These are phyloP conservation scores for Alternaria incomplexa DNA, from an alignment of 2,329 filamentous ascomycete species.

Conservation along the genomic window DNA sequence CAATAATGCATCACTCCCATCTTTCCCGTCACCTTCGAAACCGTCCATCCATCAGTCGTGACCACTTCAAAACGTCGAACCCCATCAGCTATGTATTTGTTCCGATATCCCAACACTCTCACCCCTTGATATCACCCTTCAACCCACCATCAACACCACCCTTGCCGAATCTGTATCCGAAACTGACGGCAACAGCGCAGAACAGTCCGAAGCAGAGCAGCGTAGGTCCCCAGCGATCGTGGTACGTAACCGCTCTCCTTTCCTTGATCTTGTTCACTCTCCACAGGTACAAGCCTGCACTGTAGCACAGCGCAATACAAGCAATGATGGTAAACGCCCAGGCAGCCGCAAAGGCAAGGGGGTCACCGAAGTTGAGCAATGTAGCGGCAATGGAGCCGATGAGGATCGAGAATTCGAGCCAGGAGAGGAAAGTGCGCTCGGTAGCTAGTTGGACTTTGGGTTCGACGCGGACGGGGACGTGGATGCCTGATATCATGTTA, in stretches of 20 bases:
- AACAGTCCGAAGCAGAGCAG: constrained; percentile 76
- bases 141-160: constrained; percentile 57
- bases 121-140: constrained; percentile 24
- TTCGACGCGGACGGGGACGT: constrained; percentile 93
- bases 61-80: not conserved
- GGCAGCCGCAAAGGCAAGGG: constrained; percentile 52
- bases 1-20: not conserved
- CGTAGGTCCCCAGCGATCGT: constrained; percentile 86
- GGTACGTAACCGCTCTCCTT: constrained; percentile 84
- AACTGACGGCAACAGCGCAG: constrained; percentile 77
- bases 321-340: constrained; percentile 85
- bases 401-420: constrained; percentile 97
- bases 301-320: constrained; percentile 79
- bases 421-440: constrained; percentile 93
- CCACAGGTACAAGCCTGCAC: constrained; percentile 84
- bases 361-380: constrained; percentile 50
- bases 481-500: constrained; percentile 67
- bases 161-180: constrained; percentile 73
- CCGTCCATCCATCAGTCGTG: not conserved
- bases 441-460: constrained; percentile 98
- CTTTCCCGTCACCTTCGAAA: not conserved
- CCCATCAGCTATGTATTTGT: not conserved
- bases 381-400: constrained; percentile 65
- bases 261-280: constrained; percentile 84
- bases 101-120: not conserved